Conservation (phyloP, 1,284 basidiomycete species). For the Xerocomus nothofagi region DNA sequence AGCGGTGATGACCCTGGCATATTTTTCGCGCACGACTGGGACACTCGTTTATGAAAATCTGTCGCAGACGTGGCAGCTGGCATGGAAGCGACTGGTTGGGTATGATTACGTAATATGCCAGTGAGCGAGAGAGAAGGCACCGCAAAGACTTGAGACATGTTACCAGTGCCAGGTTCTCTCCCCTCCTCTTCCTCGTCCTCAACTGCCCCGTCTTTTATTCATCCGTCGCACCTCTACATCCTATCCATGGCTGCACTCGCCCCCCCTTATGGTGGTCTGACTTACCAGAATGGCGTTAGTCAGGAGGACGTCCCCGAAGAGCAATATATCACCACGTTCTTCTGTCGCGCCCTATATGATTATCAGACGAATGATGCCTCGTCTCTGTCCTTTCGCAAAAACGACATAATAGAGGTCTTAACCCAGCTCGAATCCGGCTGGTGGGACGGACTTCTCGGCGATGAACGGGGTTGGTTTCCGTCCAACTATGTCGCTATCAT, state of each 20-base stretch:
- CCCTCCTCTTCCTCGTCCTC: slow-evolving; percentile 12
- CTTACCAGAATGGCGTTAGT: slow-evolving; percentile 26
- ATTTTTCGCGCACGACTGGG: not conserved
- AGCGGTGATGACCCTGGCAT: slow-evolving; percentile 51
- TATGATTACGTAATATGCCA: slow-evolving; percentile 27
- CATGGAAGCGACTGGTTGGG: slow-evolving; percentile 17
- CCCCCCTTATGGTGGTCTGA: slow-evolving; percentile 22
- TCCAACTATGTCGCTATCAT: slow-evolving; percentile 90
- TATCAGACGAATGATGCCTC: slow-evolving; percentile 87
- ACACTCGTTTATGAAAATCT: not conserved
- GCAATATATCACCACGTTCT: slow-evolving; percentile 67
- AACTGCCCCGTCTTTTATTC: slow-evolving; percentile 5
- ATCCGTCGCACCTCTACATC: not conserved
- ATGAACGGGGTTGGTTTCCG: slow-evolving; percentile 96
- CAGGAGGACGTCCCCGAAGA: slow-evolving; percentile 46
- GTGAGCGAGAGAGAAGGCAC: slow-evolving; percentile 8
- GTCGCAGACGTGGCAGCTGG: slow-evolving; percentile 17
- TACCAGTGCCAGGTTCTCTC: slow-evolving; percentile 17
- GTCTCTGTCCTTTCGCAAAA: slow-evolving; percentile 83
- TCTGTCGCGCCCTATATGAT: slow-evolving; percentile 92
- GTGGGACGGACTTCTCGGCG: slow-evolving; percentile 96
- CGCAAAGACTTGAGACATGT: slow-evolving; percentile 16
- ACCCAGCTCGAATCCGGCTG: slow-evolving; percentile 91
- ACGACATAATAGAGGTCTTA: slow-evolving; percentile 93
- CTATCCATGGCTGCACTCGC: slow-evolving; percentile 30